Evolutionary conservation across 139 green algal genomes (phyloP).

Genomic region (Chloropicon primus): DNA sequence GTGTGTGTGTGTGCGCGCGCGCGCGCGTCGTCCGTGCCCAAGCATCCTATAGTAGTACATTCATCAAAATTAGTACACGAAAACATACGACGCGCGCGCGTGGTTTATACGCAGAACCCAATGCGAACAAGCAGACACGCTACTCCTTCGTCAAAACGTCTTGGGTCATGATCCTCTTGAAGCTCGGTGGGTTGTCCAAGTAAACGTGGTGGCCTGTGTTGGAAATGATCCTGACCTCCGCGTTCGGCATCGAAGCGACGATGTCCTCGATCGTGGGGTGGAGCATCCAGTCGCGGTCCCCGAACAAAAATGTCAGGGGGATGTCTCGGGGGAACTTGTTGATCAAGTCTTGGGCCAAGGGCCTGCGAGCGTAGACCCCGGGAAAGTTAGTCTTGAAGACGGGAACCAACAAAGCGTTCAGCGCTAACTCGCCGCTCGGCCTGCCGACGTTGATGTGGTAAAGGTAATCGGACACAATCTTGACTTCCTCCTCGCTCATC

Average conservation of each 20-base stretch:
- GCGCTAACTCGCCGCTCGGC: neutral
- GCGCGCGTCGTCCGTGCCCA: no score
- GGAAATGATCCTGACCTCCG: neutral
- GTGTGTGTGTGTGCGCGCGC: no score
- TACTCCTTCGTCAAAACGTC: no score
- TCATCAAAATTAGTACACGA: no score
- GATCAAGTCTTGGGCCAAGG: neutral
- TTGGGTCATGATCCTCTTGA: neutral
- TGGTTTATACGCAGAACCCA: no score
- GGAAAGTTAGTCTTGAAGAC: neutral
- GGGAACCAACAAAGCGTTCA: neutral
- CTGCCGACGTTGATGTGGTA: neutral
- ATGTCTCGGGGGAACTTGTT: neutral
- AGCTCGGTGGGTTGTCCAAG: neutral
- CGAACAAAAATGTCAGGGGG: neutral
- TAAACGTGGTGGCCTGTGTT: neutral
- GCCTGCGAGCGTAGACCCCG: neutral
- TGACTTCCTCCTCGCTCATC: neutral
- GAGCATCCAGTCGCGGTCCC: neutral
- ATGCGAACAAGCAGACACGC: no score
- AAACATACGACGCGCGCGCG: no score
- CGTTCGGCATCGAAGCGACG: neutral
- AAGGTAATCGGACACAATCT: neutral
- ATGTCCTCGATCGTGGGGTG: neutral
- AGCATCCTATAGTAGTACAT: no score